Base-by-base conservation (phyloP, 2,329 filamentous ascomycete species). In the Hymenoscyphus infarciens region DNA sequence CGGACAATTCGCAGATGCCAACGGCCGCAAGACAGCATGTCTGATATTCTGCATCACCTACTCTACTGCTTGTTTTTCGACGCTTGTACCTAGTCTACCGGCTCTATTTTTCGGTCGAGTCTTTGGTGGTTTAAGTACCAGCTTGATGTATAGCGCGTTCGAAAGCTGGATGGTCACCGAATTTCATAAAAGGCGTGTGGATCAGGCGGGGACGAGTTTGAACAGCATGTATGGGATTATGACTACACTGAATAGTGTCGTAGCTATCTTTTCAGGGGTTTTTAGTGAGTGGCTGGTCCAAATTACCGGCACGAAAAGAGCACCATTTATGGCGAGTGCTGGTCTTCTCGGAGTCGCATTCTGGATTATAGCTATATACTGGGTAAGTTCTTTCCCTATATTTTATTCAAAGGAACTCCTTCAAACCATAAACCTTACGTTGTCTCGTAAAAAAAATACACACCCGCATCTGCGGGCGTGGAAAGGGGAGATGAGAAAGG, bases 121-220 rank as follows among this genome's bases (percentile, higher is more conserved):
- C 0, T 76, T 85, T 3, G 83, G 82, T 25, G 84, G 84, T 0
- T 64, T 86, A 55, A 80, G 79, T 31, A 82, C 83, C 38, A 84
- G 82, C 29, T 72, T 87, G 49, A 76, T 87, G 33, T 86, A 83
- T 75, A 83, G 79, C 53, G 81, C 80, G 5, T 86, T 86, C 66
- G 83, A 87, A 71, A 83, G 81, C 67, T 87, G 84, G 83, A 82
- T 87, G 77, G 80, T 87, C 31, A 79, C 81, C 56, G 83, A 87
- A 68, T 86, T 80, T 68, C 80, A 83, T 57, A 74, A 76, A 52
- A 74, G 79, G 52, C 76, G 76, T 13, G 66, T 83, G 7, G 76
- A 77, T 31, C 73, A 79, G n/a, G 73, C 72, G 7, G 75, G 76
- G 8, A 72, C 75, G 7, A 78, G 77, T 49, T 75, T 87, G 33